Conservation (phyloP, 1,284 basidiomycete species). For the Cystobasidium slooffiae region DNA sequence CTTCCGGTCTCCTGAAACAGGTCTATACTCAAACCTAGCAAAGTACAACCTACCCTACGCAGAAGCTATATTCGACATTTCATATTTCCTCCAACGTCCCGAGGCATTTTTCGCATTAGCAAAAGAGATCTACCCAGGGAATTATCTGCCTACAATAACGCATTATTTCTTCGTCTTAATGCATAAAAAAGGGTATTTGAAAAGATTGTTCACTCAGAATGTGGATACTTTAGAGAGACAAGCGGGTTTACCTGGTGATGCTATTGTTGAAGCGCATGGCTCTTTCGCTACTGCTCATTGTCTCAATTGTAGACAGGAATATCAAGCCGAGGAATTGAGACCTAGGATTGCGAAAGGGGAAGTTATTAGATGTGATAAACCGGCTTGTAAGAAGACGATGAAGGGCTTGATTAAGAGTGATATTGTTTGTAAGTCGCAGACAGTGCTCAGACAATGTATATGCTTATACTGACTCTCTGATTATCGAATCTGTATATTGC, state of each 20-base stretch:
- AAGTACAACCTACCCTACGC: constrained; percentile 61
- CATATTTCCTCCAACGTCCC: constrained; percentile 56
- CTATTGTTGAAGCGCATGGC: constrained; percentile 91
- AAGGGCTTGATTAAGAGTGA: constrained; percentile 44
- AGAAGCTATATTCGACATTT: constrained; percentile 64
- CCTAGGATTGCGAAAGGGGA: constrained; percentile 64
- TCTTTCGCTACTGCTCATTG: constrained; percentile 66
- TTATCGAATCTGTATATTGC: not conserved
- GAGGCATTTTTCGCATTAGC: constrained; percentile 59
- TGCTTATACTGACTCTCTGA: constrained; percentile 42
- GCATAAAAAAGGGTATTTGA: constrained; percentile 67
- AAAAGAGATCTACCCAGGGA: constrained; percentile 86
- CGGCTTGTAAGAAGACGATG: constrained; percentile 44
- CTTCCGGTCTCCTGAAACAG: constrained; percentile 61
- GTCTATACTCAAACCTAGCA: constrained; percentile 63
- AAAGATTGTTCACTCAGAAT: constrained; percentile 59
- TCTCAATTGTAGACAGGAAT: constrained; percentile 68
- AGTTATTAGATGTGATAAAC: constrained; percentile 49
- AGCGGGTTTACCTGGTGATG: constrained; percentile 73
- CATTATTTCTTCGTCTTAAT: constrained; percentile 88
- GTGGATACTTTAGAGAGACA: constrained; percentile 84
- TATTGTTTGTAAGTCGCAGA: constrained; percentile 44
- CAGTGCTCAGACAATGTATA: no score
- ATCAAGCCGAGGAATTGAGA: constrained; percentile 71
- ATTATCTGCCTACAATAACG: constrained; percentile 80